A percentile compares a stretch with the other conserved stretches of the same genome.
These are phyloP conservation scores for Cladophialophora carrionii DNA, from an alignment of 2,329 filamentous ascomycete species.

Conservation along the genomic window DNA sequence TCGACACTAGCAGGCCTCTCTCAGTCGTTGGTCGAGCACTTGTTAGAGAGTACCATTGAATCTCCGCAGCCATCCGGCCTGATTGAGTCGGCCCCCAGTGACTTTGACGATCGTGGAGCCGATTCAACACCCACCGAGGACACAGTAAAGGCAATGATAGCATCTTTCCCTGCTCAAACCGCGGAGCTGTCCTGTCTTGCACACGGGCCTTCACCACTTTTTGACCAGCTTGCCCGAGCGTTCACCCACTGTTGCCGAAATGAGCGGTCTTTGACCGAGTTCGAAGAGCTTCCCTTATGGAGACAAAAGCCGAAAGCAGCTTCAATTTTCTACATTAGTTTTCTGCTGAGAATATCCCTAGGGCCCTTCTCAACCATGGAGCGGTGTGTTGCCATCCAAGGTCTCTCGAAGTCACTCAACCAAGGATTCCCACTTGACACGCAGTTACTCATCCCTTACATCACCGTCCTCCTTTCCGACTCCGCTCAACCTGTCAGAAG, in stretches of 20 bases:
- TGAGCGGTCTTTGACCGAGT: constrained; percentile 42
- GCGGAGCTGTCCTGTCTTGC: constrained; percentile 47
- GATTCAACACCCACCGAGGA: constrained; percentile 39
- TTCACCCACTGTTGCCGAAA: constrained; percentile 45
- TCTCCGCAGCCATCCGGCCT: constrained; percentile 55
- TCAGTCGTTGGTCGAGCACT: constrained; percentile 74
- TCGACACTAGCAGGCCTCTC: constrained; percentile 71
- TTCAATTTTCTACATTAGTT: constrained; percentile 29
- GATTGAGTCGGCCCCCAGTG: constrained; percentile 59
- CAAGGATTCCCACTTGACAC: constrained; percentile 66
- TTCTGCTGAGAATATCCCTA: constrained; percentile 33
- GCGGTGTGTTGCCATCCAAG: constrained; percentile 45
- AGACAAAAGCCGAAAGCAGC: constrained; percentile 31
- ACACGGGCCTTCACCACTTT: constrained; percentile 42
- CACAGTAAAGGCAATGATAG: constrained; percentile 42
- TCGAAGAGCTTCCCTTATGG: constrained; percentile 47
- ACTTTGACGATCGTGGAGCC: constrained; percentile 42
- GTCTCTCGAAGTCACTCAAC: constrained; percentile 51
- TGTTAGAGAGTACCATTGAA: constrained; percentile 70
- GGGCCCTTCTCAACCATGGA: constrained; percentile 36
- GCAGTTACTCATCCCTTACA: constrained; percentile 81
- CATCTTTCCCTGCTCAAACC: constrained; percentile 40
- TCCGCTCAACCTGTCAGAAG: constrained; percentile 74
- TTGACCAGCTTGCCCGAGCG: constrained; percentile 46
- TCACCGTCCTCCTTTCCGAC: constrained; percentile 74